Evolutionary conservation across 2,329 filamentous ascomycete genomes (phyloP).

Genomic region (Geoglossum cookeanum): DNA sequence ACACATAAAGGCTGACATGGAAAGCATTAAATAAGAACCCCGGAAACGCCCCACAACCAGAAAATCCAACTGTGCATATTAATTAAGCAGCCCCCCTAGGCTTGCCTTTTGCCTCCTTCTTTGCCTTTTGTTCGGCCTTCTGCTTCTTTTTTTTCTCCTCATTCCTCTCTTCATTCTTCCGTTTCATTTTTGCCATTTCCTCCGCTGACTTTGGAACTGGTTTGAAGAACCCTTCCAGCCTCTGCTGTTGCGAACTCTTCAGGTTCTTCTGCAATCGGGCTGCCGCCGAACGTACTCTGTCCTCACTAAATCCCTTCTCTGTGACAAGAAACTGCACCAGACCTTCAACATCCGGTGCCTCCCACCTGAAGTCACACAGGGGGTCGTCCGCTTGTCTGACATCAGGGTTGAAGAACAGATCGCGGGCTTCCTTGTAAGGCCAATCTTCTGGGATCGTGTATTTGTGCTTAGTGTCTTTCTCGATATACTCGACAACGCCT

Average conservation of each 20-base stretch:
- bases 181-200: slow-evolving; percentile 69
- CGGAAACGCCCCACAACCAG: neutral
- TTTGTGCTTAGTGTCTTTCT: slow-evolving; percentile 59
- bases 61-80: neutral
- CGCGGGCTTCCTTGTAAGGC: slow-evolving; percentile 81
- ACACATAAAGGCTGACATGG: neutral
- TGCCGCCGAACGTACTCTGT: slow-evolving; percentile 66
- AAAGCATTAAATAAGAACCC: neutral
- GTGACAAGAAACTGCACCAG: slow-evolving; percentile 76
- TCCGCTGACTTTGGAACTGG: slow-evolving; percentile 71
- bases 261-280: slow-evolving; percentile 71
- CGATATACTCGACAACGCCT: slow-evolving; percentile 62
- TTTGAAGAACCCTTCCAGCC: slow-evolving; percentile 95
- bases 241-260: slow-evolving; percentile 76
- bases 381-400: slow-evolving; percentile 67
- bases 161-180: slow-evolving; percentile 82
- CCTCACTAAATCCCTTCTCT: slow-evolving; percentile 95
- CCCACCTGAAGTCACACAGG: slow-evolving; percentile 95
- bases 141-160: slow-evolving; percentile 89
- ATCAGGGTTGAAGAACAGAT: slow-evolving; percentile 81
- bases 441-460: slow-evolving; percentile 86
- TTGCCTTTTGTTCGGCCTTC: slow-evolving; percentile 88
- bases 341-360: slow-evolving; percentile 75
- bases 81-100: slow-evolving; percentile 42
- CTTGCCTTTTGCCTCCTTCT: slow-evolving; percentile 77